Base-by-base conservation (phyloP, 108 stramenopile genomes). In the Mediolabrus comicus region DNA sequence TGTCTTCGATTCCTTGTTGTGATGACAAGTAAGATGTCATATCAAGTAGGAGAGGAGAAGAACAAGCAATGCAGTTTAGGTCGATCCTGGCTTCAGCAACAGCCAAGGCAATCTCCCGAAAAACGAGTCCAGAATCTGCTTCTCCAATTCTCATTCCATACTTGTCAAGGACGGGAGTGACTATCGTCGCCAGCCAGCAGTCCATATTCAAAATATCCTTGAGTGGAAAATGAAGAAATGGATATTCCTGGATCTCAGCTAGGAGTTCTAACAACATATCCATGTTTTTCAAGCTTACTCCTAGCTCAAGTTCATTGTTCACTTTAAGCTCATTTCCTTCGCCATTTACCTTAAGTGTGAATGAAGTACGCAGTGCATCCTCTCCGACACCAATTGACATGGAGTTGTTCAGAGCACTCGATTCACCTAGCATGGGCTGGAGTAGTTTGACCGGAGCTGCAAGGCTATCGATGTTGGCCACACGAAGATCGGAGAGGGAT, bases 111-210 rank as follows among this genome's bases (percentile, higher is more conserved):
- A 90, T 25, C n/a, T 83, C 55, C 55, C 65, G 58, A 11, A 92
- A n/a, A 7, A 68, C 72, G 28, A 85, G 66, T 36, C 80, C 84
- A 13, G 67, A 54, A 31, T 77, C 74, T 25, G 26, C 38, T 12
- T 59, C 59, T 17, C 63, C 75, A 9, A 60, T 16, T 31, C 83
- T 64, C 26, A 88, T 59, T 12, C 92, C 92, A 29, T 65, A 63
- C 22, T 59, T 27, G 46, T 89, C 77, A 8, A 90, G 78, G 2
- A 59, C 30, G 9, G 89, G 88, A 3, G 83, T 74, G 6, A 84
- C 83, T 11, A 91, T 72, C 9, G 85, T 91, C 49, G 92, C 80
- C 14, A 91, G 65, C 89, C 89, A 94, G 63, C 92, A 94, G 55
- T 94, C 64, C 5, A 85, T 11, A 65, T 94, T 83, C 41, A 83